A percentile compares a stretch with the other conserved stretches of the same genome.
phyloP scores from a whole-genome alignment of 2,329 filamentous ascomycete species.

The Shiraia bambusicola region DNA sequence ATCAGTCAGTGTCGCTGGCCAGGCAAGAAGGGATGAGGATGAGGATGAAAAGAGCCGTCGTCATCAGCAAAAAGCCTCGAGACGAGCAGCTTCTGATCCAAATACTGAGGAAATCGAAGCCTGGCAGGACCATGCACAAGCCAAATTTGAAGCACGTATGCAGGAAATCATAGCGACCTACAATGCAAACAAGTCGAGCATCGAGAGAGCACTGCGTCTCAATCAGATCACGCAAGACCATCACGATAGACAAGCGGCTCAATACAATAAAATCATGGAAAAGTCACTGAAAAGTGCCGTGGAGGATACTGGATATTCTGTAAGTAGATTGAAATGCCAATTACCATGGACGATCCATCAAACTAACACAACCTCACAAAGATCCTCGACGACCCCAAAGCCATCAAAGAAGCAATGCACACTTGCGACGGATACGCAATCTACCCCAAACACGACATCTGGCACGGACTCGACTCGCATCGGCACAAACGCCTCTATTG shows the following conservation, averaged over 20 bases:
- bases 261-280: background rate
- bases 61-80: background rate
- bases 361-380: background rate
- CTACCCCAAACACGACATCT: constrained; percentile 1
- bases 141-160: background rate
- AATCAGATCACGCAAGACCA: background rate
- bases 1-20: constrained; percentile 3
- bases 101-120: background rate
- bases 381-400: background rate
- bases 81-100: background rate
- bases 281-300: background rate
- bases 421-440: background rate
- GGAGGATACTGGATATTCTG: background rate
- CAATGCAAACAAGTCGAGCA: background rate
- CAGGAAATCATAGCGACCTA: background rate
- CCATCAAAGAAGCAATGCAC: constrained; percentile 1
- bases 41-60: background rate
- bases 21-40: background rate
- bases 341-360: background rate
- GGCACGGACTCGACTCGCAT: background rate
- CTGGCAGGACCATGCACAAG: background rate
- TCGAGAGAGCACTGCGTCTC: background rate
- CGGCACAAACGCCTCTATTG: background rate
- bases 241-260: background rate
- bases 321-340: background rate